Percentiles rank a stretch among this genome's conserved stretches.
phyloP scores from a whole-genome alignment of 257 asterid genomes.

The Cinchona pubescens region DNA sequence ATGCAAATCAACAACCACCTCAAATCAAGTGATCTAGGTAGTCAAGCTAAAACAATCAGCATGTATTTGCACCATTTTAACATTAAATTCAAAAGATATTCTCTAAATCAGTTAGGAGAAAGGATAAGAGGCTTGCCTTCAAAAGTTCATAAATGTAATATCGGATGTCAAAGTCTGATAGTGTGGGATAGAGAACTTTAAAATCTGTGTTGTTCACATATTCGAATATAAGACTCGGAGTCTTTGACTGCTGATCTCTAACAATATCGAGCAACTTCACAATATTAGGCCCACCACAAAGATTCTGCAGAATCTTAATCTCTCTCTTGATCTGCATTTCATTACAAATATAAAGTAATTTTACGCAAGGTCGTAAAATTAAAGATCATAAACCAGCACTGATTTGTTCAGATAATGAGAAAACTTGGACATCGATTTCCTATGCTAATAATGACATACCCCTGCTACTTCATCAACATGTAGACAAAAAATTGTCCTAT shows the following conservation, averaged over 20 bases:
- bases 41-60: background rate
- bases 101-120: background rate
- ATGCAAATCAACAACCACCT: background rate
- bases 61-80: background rate
- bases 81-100: background rate
- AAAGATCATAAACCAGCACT: background rate
- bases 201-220: constrained; percentile 86
- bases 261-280: constrained; percentile 91
- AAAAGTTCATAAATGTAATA: constrained; percentile 81
- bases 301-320: constrained; percentile 85
- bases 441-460: background rate
- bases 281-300: constrained; percentile 88
- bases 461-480: background rate
- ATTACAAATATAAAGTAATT: constrained; percentile 17
- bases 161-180: constrained; percentile 75
- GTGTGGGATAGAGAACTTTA: constrained; percentile 84
- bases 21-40: background rate
- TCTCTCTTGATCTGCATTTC: constrained; percentile 86
- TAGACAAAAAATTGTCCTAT: too few relatives aligned
- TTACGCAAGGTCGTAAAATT: background rate
- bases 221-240: constrained; percentile 91
- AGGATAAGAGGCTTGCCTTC: constrained; percentile 40
- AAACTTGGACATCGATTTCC: background rate
- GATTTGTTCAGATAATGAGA: background rate
- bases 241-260: constrained; percentile 89